phyloP scores from a whole-genome alignment of 2,329 filamentous ascomycete species.

The Hortaea werneckii region DNA sequence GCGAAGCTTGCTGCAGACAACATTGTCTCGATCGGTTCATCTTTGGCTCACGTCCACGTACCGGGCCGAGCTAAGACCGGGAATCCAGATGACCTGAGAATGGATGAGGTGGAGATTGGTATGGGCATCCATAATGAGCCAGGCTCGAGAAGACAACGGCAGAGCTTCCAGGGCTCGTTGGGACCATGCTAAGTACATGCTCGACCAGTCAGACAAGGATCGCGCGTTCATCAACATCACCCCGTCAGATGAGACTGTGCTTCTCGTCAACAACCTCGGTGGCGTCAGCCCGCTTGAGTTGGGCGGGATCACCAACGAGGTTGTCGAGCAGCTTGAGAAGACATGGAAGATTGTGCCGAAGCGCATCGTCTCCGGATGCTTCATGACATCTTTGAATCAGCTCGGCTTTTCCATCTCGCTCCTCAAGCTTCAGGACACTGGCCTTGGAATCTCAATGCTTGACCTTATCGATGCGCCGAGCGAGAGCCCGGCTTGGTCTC shows the following conservation, averaged over 20 bases:
- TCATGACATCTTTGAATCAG: conserved; percentile 63
- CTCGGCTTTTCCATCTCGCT: conserved; percentile 61
- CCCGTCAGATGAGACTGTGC: conserved; percentile 51
- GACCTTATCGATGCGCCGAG: conserved; percentile 58
- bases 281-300: conserved; percentile 64
- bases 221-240: conserved; percentile 58
- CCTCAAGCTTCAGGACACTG: conserved; percentile 52
- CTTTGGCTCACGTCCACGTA: conserved; percentile 84
- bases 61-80: conserved; percentile 58
- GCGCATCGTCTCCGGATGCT: conserved; percentile 54
- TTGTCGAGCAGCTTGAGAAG: conserved; percentile 49
- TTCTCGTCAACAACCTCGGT: conserved; percentile 67
- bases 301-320: conserved; percentile 60
- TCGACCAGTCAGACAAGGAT: conserved; percentile 55
- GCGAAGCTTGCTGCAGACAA: conserved; percentile 65
- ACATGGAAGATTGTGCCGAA: conserved; percentile 51
- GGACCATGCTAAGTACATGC: conserved; percentile 56
- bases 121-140: conserved; percentile 63
- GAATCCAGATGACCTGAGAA: conserved; percentile 48
- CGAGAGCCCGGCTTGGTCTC: conserved; percentile 57
- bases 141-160: conserved; percentile 31
- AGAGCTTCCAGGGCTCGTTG: conserved; percentile 35
- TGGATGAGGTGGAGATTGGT: conserved; percentile 55
- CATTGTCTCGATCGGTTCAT: conserved; percentile 74
- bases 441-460: conserved; percentile 52